phyloP scores from a whole-genome alignment of 2,329 filamentous ascomycete species.

The Beauveria australis region DNA sequence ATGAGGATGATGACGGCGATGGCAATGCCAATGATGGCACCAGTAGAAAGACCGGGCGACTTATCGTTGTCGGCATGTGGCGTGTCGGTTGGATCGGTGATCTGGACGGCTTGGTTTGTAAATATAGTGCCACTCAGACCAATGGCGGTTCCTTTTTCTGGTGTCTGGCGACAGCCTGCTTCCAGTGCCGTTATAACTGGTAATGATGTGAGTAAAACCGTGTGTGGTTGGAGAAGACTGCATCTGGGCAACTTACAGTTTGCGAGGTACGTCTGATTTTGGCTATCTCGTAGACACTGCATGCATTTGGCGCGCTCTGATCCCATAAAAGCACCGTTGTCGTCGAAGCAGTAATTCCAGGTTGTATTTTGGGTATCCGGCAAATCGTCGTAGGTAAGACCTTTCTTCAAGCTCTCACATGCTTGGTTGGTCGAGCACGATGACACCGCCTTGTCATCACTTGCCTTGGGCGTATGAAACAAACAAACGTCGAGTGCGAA shows the following conservation, averaged over 20 bases:
- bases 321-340: conserved; percentile 25
- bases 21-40: conserved; percentile 46
- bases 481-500: conserved; percentile 41
- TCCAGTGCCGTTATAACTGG: conserved; percentile 31
- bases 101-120: conserved; percentile 27
- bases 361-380: conserved; percentile 18
- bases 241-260: conserved; percentile 35
- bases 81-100: conserved; percentile 23
- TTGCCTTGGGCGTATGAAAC: conserved; percentile 28
- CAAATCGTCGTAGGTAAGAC: conserved; percentile 28
- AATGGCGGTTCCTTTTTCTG: conserved; percentile 28
- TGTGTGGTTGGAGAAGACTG: too few species aligned
- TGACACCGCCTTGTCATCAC: conserved; percentile 25
- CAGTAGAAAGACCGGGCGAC: conserved; percentile 30
- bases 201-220: background rate
- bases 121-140: conserved; percentile 38
- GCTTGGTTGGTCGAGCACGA: conserved; percentile 35
- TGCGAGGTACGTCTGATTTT: conserved; percentile 33
- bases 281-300: conserved; percentile 34
- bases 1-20: conserved; percentile 40
- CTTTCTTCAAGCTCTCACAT: conserved; percentile 31
- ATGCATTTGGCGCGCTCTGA: conserved; percentile 29
- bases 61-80: background rate
- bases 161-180: conserved; percentile 39
- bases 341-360: conserved; percentile 35